Percentiles rank a stretch among this genome's conserved stretches.
Conservation (phyloP, 345 rosid species). For the Acer campestre region DNA sequence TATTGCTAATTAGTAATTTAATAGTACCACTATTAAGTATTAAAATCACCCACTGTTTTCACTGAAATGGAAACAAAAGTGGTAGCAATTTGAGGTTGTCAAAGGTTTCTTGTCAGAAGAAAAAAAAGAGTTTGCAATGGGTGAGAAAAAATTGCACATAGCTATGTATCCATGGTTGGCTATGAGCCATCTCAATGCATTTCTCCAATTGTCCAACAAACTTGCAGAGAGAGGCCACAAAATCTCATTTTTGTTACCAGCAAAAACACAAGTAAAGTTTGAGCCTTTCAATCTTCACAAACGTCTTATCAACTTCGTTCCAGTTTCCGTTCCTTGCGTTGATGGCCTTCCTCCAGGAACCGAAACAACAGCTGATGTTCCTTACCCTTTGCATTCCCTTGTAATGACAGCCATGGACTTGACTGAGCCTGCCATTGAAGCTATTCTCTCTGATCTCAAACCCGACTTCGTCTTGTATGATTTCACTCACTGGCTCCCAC, state of each 20-base stretch:
- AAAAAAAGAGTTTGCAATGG: not conserved
- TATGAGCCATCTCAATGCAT: conserved; percentile 32
- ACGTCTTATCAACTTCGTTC: conserved; percentile 34
- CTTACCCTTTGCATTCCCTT: conserved; percentile 19
- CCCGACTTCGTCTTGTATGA: conserved; percentile 38
- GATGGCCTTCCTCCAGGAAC: conserved; percentile 40
- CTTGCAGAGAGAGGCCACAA: conserved; percentile 38
- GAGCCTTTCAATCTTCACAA: conserved; percentile 33
- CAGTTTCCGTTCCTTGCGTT: conserved; percentile 31
- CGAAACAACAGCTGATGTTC: conserved; percentile 38
- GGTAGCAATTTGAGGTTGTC: not conserved
- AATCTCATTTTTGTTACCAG: conserved; percentile 39
- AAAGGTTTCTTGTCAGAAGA: not conserved
- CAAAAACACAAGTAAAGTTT: conserved; percentile 20
- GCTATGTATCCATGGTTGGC: conserved; percentile 46
- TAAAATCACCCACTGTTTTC: no score
- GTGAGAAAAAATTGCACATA: conserved; percentile 23
- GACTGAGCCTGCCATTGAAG: conserved; percentile 26
- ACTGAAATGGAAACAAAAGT: not conserved
- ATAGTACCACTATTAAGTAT: no score
- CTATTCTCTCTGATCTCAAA: conserved; percentile 26
- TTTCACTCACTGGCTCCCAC: conserved; percentile 38
- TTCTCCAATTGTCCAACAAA: conserved; percentile 32
- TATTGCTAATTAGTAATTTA: no score
- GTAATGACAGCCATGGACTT: conserved; percentile 37